Percentiles rank a stretch among this genome's conserved stretches.
Evolutionary conservation across 768 basidiomycete genomes (phyloP).

Genomic region (Auriculariales sp.): DNA sequence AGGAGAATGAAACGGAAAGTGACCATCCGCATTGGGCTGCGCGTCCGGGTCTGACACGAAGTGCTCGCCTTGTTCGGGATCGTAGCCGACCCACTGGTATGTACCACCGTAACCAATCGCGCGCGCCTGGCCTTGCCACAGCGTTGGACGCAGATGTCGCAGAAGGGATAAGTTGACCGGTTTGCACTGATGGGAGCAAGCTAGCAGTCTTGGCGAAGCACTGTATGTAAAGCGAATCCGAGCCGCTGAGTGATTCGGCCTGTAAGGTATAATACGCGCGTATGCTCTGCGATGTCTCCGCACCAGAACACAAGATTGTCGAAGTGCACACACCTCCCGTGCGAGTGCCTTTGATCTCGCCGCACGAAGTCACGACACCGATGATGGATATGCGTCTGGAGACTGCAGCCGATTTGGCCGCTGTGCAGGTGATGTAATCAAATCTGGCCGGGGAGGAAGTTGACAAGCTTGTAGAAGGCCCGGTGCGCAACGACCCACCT

Average conservation of each 20-base stretch:
- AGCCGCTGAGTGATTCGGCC: conserved; percentile 2
- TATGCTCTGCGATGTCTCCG: not conserved
- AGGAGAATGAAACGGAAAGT: conserved; percentile 1
- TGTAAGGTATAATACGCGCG: not conserved
- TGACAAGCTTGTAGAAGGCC: too few relatives aligned
- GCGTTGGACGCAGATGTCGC: too few relatives aligned
- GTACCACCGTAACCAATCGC: conserved; percentile 4
- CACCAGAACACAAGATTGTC: not conserved
- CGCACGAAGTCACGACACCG: conserved; percentile 2
- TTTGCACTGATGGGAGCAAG: conserved; percentile 1
- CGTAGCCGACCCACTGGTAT: conserved; percentile 7
- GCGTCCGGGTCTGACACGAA: conserved; percentile 3
- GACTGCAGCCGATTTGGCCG: too few relatives aligned
- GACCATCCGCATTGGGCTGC: too few relatives aligned
- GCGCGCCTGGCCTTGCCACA: not conserved
- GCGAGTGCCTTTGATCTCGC: conserved; percentile 1
- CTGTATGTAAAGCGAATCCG: conserved; percentile 1
- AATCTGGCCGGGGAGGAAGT: too few relatives aligned
- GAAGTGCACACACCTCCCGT: conserved; percentile 1
- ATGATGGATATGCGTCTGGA: not conserved
- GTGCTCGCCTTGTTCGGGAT: conserved; percentile 3
- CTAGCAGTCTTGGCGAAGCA: not conserved
- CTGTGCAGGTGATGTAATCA: too few relatives aligned
- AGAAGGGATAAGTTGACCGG: conserved; percentile 4
- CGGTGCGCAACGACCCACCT: too few relatives aligned